Evolutionary conservation across 768 basidiomycete species (phyloP), one percentile per base, ranked within the genome.

Genomic region (Lactifluus pinguis): DNA sequence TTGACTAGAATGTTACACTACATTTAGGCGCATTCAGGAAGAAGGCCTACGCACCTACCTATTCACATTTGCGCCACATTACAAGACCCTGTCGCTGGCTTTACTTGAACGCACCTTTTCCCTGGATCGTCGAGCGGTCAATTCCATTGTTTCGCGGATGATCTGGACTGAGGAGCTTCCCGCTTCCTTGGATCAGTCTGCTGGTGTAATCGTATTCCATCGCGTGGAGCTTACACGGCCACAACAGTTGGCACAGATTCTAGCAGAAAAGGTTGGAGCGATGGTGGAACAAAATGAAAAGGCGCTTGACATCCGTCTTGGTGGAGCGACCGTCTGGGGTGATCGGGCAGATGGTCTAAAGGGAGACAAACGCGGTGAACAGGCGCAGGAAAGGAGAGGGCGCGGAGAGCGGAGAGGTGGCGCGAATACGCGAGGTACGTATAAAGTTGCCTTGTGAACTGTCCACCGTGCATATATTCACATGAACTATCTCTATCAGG

Each of bases 151-250:
- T 44, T 95, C 92, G 30, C 92, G 94, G 74, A 98, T 99, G 97
- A 97, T 98, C 68, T 98, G 95, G 92, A 92, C 81, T 69, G 97
- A 98, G 68, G 94, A 98, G 69, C 78, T 99, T 11, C 79, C 88
- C 1, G 97, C 95, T 3, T 95, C 94, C 15, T 79, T 98, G 57
- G 97, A 98, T 72, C 92, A 91, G 70, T 86, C 91, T 17, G 86
- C 86, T 25, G 87, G 85, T 41, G 93, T 95, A 47, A 82, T 99
- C 58, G 86, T 95, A 49, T 94, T 98, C 79, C 92, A 98, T 70
- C 86, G 92, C 58, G 82, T 92, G 59, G 95, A 98, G 67, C 80
- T 90, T 41, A 85, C 89, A 15, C 87, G 91, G 49, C 79, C 87
- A 4, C 97, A 99, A 72, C 88, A 93, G 71, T 78, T 98, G n/a